These are phyloP conservation scores for Triangularia verruculosa DNA, from an alignment of 2,329 filamentous ascomycete genomes.

Conservation along the genomic window DNA sequence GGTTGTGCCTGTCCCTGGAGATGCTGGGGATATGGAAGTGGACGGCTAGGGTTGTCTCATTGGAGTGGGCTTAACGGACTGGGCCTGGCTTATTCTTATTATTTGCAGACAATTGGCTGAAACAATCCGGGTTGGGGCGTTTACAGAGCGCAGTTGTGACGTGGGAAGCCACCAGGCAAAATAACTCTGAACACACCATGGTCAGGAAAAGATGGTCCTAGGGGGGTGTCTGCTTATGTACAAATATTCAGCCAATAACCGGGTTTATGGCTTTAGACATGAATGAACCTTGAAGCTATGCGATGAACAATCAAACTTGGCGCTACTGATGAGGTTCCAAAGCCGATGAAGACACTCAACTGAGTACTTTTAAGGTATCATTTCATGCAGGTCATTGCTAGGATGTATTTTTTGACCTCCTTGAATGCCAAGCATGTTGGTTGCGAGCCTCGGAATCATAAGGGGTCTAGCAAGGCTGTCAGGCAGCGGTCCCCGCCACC, in stretches of 20 bases:
- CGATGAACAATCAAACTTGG: not conserved
- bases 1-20: constrained; percentile 41
- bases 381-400: too few relatives aligned
- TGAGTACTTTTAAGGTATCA: too few relatives aligned
- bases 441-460: not conserved
- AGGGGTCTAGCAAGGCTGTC: not conserved
- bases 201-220: not conserved
- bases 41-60: constrained; percentile 15
- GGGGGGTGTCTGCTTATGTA: not conserved
- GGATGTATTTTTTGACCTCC: too few relatives aligned
- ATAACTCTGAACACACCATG: not conserved
- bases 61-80: not conserved
- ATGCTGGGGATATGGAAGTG: constrained; percentile 29
- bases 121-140: not conserved
- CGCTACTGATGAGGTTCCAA: too few relatives aligned
- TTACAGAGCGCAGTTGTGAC: not conserved
- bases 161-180: not conserved
- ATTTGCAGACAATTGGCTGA: not conserved
- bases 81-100: not conserved
- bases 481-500: not conserved
- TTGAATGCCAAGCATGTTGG: not conserved
- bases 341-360: too few relatives aligned
- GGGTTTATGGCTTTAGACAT: not conserved
- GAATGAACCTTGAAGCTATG: not conserved
- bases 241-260: too few relatives aligned